phyloP scores from a whole-genome alignment of 2,329 filamentous ascomycete genomes.

The Aspergillus unguis region DNA sequence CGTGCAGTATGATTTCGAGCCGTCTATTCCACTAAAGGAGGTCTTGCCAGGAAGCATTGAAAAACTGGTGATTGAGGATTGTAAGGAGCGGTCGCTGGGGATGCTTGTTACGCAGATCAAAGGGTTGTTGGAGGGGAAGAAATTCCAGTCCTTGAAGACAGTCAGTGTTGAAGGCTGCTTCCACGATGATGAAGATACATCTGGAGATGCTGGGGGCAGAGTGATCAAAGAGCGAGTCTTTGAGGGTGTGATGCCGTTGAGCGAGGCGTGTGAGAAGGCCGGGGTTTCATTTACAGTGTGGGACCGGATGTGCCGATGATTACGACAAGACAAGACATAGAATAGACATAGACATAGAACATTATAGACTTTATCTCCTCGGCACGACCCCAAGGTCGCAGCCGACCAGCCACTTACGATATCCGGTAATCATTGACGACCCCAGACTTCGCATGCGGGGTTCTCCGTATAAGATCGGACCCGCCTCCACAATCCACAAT shows the following conservation, averaged over 20 bases:
- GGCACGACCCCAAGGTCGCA: no score
- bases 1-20: conserved; percentile 26
- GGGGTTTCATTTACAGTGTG: conserved; percentile 24
- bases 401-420: no score
- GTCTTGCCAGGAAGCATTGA: conserved; percentile 25
- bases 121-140: conserved; percentile 19
- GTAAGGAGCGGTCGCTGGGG: conserved; percentile 23
- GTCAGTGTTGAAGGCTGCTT: conserved; percentile 30
- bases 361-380: no score
- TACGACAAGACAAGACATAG: conserved; percentile 5
- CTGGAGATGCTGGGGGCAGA: conserved; percentile 11
- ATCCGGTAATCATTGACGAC: no score
- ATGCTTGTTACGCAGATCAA: conserved; percentile 27
- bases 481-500: no score
- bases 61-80: conserved; percentile 27
- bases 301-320: conserved; percentile 20
- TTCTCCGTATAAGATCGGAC: no score
- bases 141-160: conserved; percentile 17
- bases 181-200: conserved; percentile 24
- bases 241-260: conserved; percentile 23
- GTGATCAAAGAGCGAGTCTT: conserved; percentile 24
- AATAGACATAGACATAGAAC: no score
- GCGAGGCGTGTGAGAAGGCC: conserved; percentile 18
- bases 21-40: conserved; percentile 21
- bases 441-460: no score